Evolutionary conservation across 805 yeast species (phyloP), one percentile per base, ranked within the genome.

Genomic region (Hanseniaspora hatyaiensis): DNA sequence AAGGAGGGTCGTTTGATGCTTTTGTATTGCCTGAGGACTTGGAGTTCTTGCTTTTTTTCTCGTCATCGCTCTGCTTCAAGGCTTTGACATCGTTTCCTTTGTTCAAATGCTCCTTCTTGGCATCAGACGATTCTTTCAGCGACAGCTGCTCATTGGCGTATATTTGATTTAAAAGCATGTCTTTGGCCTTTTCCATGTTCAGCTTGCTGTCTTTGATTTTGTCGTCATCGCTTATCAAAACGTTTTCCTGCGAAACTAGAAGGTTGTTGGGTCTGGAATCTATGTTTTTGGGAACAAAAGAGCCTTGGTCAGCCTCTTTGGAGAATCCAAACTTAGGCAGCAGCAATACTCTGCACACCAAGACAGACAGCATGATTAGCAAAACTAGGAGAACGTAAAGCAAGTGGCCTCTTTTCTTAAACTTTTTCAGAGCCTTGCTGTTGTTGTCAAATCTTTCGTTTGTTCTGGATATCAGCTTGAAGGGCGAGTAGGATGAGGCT

Each of bases 31-130:
- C 28, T 20, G 23, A 8, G n/a, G 32, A 11, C 8, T 26, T 34
- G 12, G 12, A 19, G 22, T 19, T 13, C 13, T 31, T 41, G n/a
- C 16, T 23, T 8, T 41, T 41, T 16, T 40, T 23, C 5, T 30
- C 40, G 9, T 36, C 51, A 20, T 42, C 47, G 16, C 40, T 41
- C 15, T 48, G 51, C n/a, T 48, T 48, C 15, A 48, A 31, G 8
- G 51, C 51, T 8, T 41, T 40, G 1, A 48, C 13, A 26, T 48
- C 47, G 29, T 41, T 48, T 3, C 51, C 51, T 3, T 30, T 48
- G n/a, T 28, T 29, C 9, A 8, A 20, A 18, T 23, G 13, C 11
- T 36, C 38, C 8, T 16, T 29, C 5, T 18, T 30, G 23, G 40
- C 31, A 6, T 30, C 26, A 12, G 23, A 12, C 2, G 18, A 9